These are phyloP conservation scores for Galerina marginata DNA, from an alignment of 768 basidiomycete genomes.

Conservation along the genomic window DNA sequence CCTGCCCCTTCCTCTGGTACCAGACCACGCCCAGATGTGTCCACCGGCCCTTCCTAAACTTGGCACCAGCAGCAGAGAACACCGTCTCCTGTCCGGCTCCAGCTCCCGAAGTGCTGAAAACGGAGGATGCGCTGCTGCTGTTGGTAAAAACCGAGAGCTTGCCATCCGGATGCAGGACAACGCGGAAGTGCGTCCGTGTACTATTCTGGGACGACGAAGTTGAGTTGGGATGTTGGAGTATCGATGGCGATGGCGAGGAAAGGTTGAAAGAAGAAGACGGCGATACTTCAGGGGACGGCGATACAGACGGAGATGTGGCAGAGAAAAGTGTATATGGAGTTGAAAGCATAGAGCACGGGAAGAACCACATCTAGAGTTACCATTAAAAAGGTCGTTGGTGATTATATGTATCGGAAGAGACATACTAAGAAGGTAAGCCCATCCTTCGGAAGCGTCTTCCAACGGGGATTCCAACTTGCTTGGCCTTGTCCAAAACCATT, in stretches of 20 bases:
- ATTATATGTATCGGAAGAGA: neutral
- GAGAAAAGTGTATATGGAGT: slow-evolving; percentile 42
- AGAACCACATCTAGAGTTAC: slow-evolving; percentile 51
- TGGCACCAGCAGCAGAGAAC: slow-evolving; percentile 44
- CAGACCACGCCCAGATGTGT: slow-evolving; percentile 73
- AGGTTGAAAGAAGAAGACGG: neutral
- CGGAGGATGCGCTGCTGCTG: neutral
- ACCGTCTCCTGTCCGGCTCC: slow-evolving; percentile 36
- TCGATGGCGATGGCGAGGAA: neutral
- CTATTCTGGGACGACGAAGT: neutral
- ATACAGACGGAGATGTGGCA: slow-evolving; percentile 15
- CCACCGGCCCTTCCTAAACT: slow-evolving; percentile 66
- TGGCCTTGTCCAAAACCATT: no score
- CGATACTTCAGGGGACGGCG: neutral
- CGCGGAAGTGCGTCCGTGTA: slow-evolving; percentile 30
- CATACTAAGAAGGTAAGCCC: slow-evolving; percentile 80
- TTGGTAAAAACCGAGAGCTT: neutral
- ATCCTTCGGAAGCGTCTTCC: slow-evolving; percentile 56
- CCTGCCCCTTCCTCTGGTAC: slow-evolving; percentile 53
- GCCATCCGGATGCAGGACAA: slow-evolving; percentile 33
- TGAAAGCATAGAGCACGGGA: slow-evolving; percentile 47
- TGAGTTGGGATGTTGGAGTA: neutral
- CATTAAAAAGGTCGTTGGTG: neutral
- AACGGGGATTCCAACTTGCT: neutral
- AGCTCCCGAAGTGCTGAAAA: neutral